phyloP scores from a whole-genome alignment of 169 alveolate species.

The Eimeria sp. region DNA sequence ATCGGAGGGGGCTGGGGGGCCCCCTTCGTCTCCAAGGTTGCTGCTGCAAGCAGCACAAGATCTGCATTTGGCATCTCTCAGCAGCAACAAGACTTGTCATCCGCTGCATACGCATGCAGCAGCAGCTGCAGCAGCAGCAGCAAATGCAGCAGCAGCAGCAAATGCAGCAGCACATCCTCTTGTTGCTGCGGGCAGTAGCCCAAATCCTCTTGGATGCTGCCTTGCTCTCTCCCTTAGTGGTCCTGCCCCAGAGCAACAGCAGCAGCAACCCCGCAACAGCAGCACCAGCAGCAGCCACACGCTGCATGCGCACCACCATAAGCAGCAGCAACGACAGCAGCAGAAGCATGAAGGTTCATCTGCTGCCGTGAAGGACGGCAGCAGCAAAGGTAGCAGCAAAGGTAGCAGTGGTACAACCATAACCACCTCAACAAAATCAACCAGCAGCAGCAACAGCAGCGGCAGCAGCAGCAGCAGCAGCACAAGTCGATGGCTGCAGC shows the following conservation, averaged over 20 bases:
- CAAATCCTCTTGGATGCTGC: too few species aligned
- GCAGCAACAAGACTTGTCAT: not conserved
- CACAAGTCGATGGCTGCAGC: constrained; percentile 4
- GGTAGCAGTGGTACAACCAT: not conserved
- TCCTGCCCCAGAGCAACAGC: too few species aligned
- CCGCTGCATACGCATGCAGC: not conserved
- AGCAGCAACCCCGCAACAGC: not conserved
- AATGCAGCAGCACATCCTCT: too few species aligned
- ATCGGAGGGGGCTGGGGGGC: not conserved
- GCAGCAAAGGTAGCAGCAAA: not conserved
- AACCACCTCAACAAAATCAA: not conserved
- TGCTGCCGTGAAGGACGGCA: not conserved
- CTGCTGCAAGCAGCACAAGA: not conserved
- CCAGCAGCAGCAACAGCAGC: constrained; percentile 10
- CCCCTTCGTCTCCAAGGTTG: not conserved
- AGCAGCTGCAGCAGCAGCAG: not conserved
- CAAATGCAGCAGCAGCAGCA: not conserved
- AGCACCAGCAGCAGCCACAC: not conserved
- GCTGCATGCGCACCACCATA: not conserved
- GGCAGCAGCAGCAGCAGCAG: constrained; percentile 16
- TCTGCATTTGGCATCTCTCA: not conserved
- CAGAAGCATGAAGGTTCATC: not conserved
- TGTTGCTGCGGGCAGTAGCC: too few species aligned
- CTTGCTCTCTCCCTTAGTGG: too few species aligned
- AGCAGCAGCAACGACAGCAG: not conserved